Evolutionary conservation across 176 grass and related monocot species (phyloP), one percentile per base, ranked within the genome.

Genomic region (Carex littledalei): DNA sequence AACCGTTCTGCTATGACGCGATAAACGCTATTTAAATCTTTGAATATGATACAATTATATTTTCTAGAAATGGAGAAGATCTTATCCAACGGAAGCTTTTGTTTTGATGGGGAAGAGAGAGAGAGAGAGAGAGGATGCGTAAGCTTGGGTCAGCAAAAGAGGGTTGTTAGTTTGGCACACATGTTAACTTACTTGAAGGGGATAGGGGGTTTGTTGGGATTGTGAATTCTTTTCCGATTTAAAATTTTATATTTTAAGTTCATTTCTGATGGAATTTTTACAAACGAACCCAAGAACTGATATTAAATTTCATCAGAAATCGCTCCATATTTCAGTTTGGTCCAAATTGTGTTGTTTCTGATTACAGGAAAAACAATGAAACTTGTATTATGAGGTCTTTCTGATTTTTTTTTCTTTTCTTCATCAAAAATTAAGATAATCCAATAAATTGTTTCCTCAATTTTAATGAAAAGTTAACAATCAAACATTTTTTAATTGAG

Each of bases 111-210:
- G 37, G 37, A 6, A 71, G 68, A 11, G 43, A 32, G 81, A 54
- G 14, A 34, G 31, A 49, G 70, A 73, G 82, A 57, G 49, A 57
- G 56, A 20, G 65, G 66, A 57, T 84, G 80, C 34, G 58, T 82
- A 82, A 82, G 58, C 29, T 82, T 82, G n/a, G 58, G 58, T 82
- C 80, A 82, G 80, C 80, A 82, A 50, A 82, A 75, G 71, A 53
- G 79, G 32, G 56, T 65, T 65, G 79, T 64, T 82, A 82, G 80
- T 65, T 82, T 66, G 80, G 80, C 80, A 82, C 80, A 34, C 80
- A 66, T 66, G 80, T 43, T 82, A 82, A 82, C 80, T 50, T 45
- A 82, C 59, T 65, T 82, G 80, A 50, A 82, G 35, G 58, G 22
- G 80, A 82, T 63, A 53, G 34, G 80, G 29, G 41, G 45, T 82